Evolutionary conservation across 192 early-diverging fungal species (phyloP), one percentile per base, ranked within the genome.

Genomic region (Coemansia sp.): DNA sequence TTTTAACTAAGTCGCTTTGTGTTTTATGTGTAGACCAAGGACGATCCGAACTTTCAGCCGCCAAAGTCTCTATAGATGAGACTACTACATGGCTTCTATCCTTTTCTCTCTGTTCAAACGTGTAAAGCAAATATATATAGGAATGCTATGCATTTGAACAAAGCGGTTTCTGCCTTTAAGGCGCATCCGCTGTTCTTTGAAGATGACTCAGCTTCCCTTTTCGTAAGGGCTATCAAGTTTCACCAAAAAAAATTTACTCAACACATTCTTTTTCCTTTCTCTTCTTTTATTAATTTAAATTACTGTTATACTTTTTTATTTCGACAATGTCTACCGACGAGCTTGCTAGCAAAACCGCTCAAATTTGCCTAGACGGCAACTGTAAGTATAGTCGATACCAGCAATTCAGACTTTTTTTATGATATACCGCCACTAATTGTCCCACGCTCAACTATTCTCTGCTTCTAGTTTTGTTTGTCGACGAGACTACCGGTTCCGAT

Each of bases 401-500:
- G 46, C 65, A 34, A 57, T 33, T n/a, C 12, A 43, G 1, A 24
- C 12, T 27, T 18, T 39, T 33, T 6, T 27, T 18, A 9, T 34
- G 9, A 20, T 57, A 4, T 8, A 22, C 49, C 10, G 22, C 20
- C 49, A 27, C 49, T 31, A 40, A 58, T 22, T 15, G 11, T 31
- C 40, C 18, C 36, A 18, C 40, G 8, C 10, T 40, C 38, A 10
- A 1, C 12, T 47, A 41, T 55, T 33, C 5, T 5, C 11, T 68
- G 41, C 5, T 38, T 68, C 41, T 81, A 81, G 75, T 75, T 20
- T 50, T 83, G 29, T 78, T 70, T 69, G 90, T 98, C 22, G 94
- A 98, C 66, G 94, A 98, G 79, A 81, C 87, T 13, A 75, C 84
- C 39, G 98, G 98, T 38, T 87, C 88, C 49, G 98, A 99, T 76